phyloP scores from a whole-genome alignment of 352 stramenopile genomes.

The Pythium utonaiense region DNA sequence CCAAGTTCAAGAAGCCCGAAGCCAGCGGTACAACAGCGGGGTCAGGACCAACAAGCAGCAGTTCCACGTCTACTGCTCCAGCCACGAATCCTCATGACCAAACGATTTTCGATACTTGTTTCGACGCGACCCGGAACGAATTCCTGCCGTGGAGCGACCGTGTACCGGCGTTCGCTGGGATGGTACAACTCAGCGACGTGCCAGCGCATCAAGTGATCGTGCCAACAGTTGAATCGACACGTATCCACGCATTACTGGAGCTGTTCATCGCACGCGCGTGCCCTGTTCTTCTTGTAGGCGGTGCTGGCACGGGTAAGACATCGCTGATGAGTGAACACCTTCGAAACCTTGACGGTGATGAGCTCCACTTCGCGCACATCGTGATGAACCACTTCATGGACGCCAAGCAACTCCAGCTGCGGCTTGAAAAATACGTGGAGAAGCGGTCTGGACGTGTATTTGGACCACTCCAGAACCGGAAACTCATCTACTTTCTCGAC shows the following conservation, averaged over 20 bases:
- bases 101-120: conserved; percentile 79
- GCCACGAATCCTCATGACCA: conserved; percentile 8
- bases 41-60: background rate
- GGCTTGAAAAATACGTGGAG: conserved; percentile 80
- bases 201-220: conserved; percentile 67
- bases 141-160: conserved; percentile 77
- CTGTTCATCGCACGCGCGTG: conserved; percentile 41
- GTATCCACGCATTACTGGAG: conserved; percentile 60
- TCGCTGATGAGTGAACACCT: conserved; percentile 74
- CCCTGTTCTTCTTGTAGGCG: conserved; percentile 79
- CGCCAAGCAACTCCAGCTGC: conserved; percentile 63
- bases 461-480: conserved; percentile 73
- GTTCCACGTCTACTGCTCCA: background rate
- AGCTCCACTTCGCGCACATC: conserved; percentile 56
- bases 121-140: conserved; percentile 70
- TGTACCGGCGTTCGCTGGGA: conserved; percentile 28
- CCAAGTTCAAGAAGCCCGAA: conserved; percentile 69
- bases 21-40: background rate
- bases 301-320: conserved; percentile 84
- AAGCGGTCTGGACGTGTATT: conserved; percentile 86
- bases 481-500: conserved; percentile 88
- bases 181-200: conserved; percentile 30
- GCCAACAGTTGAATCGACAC: conserved; percentile 73
- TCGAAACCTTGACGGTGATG: conserved; percentile 37
- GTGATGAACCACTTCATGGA: conserved; percentile 90